Base-by-base conservation (phyloP, 1,139 yeast species). In the Hansenula anomala region DNA sequence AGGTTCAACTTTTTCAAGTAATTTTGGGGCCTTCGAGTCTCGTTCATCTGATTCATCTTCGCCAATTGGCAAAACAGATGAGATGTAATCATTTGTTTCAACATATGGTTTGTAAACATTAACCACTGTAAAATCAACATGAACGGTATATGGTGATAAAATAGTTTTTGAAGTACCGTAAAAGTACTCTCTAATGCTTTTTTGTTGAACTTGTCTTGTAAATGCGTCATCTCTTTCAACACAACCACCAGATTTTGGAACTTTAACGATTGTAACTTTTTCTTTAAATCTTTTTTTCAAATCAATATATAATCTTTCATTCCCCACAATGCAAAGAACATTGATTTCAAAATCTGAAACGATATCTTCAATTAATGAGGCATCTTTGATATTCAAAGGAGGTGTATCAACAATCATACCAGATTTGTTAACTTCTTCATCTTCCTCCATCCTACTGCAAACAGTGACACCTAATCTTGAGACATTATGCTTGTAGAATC, bases 351-450 rank as follows among this genome's bases (percentile, higher is more conserved):
- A 86, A 43, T 75, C 82, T 1, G 78, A 61, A 2, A 86, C 71
- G 19, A 82, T 73, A 43, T 70, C 72, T 43, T 80, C 80, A 30
- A 87, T 74, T 15, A 79, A 52, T 13, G 37, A 44, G 8, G 44
- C 31, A 28, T 52, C 50, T 28, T 49, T 50, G 16, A 53, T 46
- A 1, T 45, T 48, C 32, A 80, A 59, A 0, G 85, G 66, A 1
- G 97, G 96, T 0, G 97, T 82, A 59, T 94, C 97, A 10, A 94
- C 75, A 12, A 94, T 69, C 14, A 79, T 49, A 0, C 97, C 97
- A 6, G 82, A 67, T 36, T 72, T 64, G 20, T 72, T 67, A 0
- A 78, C 73, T 4, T 52, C 44, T 1, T 61, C 48, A 54, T 88
- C 95, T 28, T 75, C 74, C 15, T 69, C 72, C 35, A 83, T 46